Percentiles rank a stretch among this genome's conserved stretches.
These are phyloP conservation scores for Panaeolus papilionaceus DNA, from an alignment of 768 basidiomycete species.

Conservation along the genomic window DNA sequence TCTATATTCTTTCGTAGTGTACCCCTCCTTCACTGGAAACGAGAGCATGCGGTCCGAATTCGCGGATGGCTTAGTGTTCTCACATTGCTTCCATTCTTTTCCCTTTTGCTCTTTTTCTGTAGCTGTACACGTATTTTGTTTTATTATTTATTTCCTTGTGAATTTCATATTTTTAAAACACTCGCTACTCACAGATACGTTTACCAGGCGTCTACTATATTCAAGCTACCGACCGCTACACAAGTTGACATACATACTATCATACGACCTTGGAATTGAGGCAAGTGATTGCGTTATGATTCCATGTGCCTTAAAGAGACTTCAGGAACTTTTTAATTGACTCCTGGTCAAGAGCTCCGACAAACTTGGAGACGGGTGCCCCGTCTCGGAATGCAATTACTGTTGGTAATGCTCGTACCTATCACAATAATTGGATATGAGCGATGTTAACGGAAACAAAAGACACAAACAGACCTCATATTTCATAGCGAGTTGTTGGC, in stretches of 20 bases:
- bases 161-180: slow-evolving; percentile 14
- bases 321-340: slow-evolving; percentile 53
- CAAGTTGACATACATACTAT: background rate
- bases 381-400: slow-evolving; percentile 80
- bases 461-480: slow-evolving; percentile 49
- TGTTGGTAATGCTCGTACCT: slow-evolving; percentile 83
- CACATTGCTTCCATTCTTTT: slow-evolving; percentile 21
- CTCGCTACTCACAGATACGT: background rate
- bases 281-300: background rate
- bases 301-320: slow-evolving; percentile 35
- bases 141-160: slow-evolving; percentile 30
- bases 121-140: slow-evolving; percentile 21
- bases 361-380: slow-evolving; percentile 60
- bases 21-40: slow-evolving; percentile 22
- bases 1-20: slow-evolving; percentile 20
- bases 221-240: background rate
- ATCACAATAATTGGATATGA: background rate
- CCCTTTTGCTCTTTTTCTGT: slow-evolving; percentile 25
- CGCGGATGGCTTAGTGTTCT: slow-evolving; percentile 10
- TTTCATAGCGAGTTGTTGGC: slow-evolving; percentile 54
- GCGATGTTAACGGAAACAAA: slow-evolving; percentile 13
- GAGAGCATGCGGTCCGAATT: slow-evolving; percentile 9
- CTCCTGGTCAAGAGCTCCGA: slow-evolving; percentile 58
- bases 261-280: background rate
- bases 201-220: background rate